Conservation (phyloP, 2,329 filamentous ascomycete genomes). For the Fusarium albidum region DNA sequence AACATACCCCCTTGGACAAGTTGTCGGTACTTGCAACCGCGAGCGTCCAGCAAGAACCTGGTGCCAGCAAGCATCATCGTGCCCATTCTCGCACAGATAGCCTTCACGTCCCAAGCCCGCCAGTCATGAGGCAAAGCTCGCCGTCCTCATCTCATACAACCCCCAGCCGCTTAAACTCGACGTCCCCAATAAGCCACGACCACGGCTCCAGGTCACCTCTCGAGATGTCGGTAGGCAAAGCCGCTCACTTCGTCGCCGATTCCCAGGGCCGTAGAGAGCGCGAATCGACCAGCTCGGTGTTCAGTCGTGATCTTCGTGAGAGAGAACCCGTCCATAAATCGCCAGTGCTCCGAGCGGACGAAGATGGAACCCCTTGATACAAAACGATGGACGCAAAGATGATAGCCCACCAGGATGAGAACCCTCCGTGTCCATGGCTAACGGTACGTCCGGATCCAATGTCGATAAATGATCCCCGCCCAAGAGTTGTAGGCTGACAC, state of each 20-base stretch:
- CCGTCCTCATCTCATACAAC: constrained; percentile 34
- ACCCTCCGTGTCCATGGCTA: background rate
- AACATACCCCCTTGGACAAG: constrained; percentile 42
- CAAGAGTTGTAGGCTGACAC: no score
- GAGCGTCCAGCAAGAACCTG: constrained; percentile 43
- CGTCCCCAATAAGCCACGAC: constrained; percentile 35
- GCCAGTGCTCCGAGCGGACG: constrained; percentile 42
- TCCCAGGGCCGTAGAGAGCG: constrained; percentile 44
- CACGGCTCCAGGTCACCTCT: constrained; percentile 29
- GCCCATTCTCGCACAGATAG: constrained; percentile 32
- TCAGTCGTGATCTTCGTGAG: constrained; percentile 40
- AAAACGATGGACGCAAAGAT: background rate
- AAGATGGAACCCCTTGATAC: constrained; percentile 23
- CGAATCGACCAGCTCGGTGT: constrained; percentile 33
- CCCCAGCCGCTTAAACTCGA: constrained; percentile 34
- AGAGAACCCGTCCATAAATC: constrained; percentile 37
- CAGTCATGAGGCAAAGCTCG: constrained; percentile 31
- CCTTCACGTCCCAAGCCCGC: constrained; percentile 36
- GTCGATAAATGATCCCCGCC: no score
- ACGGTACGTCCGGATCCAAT: background rate
- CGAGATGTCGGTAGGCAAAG: constrained; percentile 4
- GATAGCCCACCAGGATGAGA: background rate
- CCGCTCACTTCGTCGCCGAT: constrained; percentile 41
- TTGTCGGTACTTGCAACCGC: constrained; percentile 50
- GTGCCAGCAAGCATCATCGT: constrained; percentile 33